Evolutionary conservation across 305 asterid genomes (phyloP).

Genomic region (Fraxinus velutina): DNA sequence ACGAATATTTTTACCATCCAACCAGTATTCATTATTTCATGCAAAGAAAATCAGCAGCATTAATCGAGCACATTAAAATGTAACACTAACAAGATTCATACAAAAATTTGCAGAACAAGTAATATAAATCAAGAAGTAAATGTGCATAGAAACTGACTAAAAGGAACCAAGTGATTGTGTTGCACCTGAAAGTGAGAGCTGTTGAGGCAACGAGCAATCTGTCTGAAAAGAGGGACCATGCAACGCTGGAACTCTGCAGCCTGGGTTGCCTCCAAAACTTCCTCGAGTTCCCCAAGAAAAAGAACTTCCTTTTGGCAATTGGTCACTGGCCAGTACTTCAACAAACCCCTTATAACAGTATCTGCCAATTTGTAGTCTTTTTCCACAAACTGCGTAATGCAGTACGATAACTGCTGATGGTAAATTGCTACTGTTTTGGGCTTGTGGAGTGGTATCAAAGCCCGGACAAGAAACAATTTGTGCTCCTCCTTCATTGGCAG

Average conservation of each 20-base stretch:
- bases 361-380: slow-evolving; percentile 79
- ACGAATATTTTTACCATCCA: neutral
- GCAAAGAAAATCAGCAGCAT: neutral
- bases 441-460: slow-evolving; percentile 79
- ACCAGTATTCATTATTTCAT: neutral
- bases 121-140: neutral
- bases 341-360: slow-evolving; percentile 65
- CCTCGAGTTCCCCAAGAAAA: slow-evolving; percentile 78
- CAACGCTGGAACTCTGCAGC: slow-evolving; percentile 66
- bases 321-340: slow-evolving; percentile 82
- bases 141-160: slow-evolving; percentile 7
- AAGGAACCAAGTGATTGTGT: slow-evolving; percentile 3
- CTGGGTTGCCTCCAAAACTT: slow-evolving; percentile 79
- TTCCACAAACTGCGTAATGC: slow-evolving; percentile 74
- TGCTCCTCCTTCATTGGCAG: slow-evolving; percentile 98
- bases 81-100: neutral
- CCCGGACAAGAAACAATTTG: slow-evolving; percentile 72
- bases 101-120: slow-evolving; percentile 4
- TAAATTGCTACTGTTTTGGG: slow-evolving; percentile 56
- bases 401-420: slow-evolving; percentile 75
- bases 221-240: slow-evolving; percentile 73
- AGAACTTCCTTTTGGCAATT: slow-evolving; percentile 81
- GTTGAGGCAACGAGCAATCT: slow-evolving; percentile 65
- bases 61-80: neutral
- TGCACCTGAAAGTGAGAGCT: slow-evolving; percentile 87